Percentiles rank a stretch among this genome's conserved stretches.
Conservation (phyloP, 1,139 yeast genomes). For the Nakaseomyces nivariensis region DNA sequence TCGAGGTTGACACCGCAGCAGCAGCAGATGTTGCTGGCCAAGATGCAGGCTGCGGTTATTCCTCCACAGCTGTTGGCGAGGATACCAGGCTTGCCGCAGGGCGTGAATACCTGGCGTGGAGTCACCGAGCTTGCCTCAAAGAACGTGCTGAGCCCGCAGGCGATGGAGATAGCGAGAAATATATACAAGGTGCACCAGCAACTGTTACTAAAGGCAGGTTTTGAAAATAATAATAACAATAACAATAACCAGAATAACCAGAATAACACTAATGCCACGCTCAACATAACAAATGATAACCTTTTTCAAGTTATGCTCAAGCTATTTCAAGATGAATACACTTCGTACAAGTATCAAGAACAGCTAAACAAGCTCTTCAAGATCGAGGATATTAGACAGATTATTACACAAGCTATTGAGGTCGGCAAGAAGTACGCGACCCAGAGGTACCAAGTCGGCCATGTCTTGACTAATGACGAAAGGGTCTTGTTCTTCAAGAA, state of each 20-base stretch:
- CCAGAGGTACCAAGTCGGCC: conserved; percentile 1
- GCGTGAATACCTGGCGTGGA: conserved; percentile 74
- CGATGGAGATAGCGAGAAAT: conserved; percentile 31
- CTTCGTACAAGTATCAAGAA: conserved; percentile 1
- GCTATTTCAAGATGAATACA: conserved; percentile 1
- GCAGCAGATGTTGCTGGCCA: conserved; percentile 29
- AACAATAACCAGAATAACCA: conserved; percentile 4
- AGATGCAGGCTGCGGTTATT: conserved; percentile 51
- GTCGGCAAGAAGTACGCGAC: conserved; percentile 2
- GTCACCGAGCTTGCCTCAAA: conserved; percentile 60
- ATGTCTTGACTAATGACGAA: conserved; percentile 1
- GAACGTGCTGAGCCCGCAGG: conserved; percentile 32
- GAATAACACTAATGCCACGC: conserved; percentile 7
- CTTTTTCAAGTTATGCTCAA: not conserved
- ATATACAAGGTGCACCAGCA: conserved; percentile 33
- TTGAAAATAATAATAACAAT: not conserved
- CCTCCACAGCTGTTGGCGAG: conserved; percentile 63
- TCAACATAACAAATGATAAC: not conserved
- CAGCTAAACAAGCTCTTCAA: conserved; percentile 1
- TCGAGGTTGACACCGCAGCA: conserved; percentile 21
- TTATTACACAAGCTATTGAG: not conserved
- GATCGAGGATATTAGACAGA: not conserved
- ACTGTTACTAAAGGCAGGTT: conserved; percentile 21
- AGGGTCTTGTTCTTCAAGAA: conserved; percentile 1
- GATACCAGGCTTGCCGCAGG: conserved; percentile 76